Base-by-base conservation (phyloP, 192 early-diverging fungal species). In the Linnemannia zychae region DNA sequence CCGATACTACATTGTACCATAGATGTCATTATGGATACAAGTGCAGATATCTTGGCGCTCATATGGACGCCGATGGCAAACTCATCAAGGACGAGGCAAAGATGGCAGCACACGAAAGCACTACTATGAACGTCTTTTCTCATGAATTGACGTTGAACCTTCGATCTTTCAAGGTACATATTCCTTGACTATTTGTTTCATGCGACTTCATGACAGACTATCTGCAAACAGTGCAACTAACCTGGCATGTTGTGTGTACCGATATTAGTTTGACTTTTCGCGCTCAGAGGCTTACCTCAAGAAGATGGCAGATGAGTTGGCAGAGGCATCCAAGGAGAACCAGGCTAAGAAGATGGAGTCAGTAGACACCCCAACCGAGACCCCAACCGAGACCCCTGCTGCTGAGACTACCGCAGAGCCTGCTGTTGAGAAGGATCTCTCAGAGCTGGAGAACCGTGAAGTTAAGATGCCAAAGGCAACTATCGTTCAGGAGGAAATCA, bases 21-120 rank as follows among this genome's bases (percentile, higher is more conserved):
- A 92, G 89, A 72, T 94, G 94, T 60, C 83, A 65, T 13, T 92
- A 89, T 78, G 95, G 94, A 36, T 88, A 94, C 53, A 91, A 91
- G 49, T 95, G 95, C 77, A 79, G 94, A 20, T 95, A 78, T 71
- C 80, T 92, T 36, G 74, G 77, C 0, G 91, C 91, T 4, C 93
- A 95, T 78, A 71, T 93, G 40, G 79, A 88, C 47, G 82, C 81
- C 66, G 85, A 92, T 20, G 79, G 86, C 22, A 87, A 86, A 38
- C 76, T 92, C 36, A 72, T 93, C n/a, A 91, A 88, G 28, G 90
- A 96, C 69, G 89, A 95, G 69, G 92, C 90, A 67, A 76, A 77
- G 76, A 57, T 72, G 67, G 79, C 78, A 18, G 68, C 22, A 24
- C 47, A 28, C n/a, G 70, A 50, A 28, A 69, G 47, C 48, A 77